These are phyloP conservation scores for Sisymbrium altissimum DNA, from an alignment of 345 rosid species.

Conservation along the genomic window DNA sequence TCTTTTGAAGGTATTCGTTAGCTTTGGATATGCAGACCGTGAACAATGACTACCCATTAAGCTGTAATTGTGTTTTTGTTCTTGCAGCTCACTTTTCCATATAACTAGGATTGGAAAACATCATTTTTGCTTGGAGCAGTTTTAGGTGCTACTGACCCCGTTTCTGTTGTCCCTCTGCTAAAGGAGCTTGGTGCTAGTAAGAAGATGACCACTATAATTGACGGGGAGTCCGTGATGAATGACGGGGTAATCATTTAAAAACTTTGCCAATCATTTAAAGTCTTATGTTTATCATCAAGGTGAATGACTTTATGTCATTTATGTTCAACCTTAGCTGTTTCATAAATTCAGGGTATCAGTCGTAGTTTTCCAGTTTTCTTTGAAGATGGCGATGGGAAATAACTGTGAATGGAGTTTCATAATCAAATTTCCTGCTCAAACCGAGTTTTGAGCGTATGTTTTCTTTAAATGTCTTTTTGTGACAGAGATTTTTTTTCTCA, in stretches of 20 bases:
- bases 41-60: no score
- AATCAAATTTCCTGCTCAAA: constrained; percentile 63
- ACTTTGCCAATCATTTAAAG: no score
- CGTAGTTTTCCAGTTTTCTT: constrained; percentile 85
- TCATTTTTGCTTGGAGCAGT: no score
- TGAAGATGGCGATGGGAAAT: constrained; percentile 71
- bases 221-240: constrained; percentile 97
- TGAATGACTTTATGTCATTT: not conserved
- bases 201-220: constrained; percentile 83
- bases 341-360: constrained; percentile 48
- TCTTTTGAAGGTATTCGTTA: no score
- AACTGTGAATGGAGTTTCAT: constrained; percentile 53
- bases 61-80: no score
- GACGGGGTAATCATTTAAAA: constrained; percentile 76
- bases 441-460: constrained; percentile 82
- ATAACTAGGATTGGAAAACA: no score
- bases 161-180: no score
- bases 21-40: no score
- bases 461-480: not conserved
- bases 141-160: no score
- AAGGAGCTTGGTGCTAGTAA: constrained; percentile 96
- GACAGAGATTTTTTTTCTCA: not conserved
- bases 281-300: constrained; percentile 6
- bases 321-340: not conserved
- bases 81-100: no score